A percentile compares a stretch with the other conserved stretches of the same genome.
These are phyloP conservation scores for Daldinia bambusicola DNA, from an alignment of 495 filamentous ascomycete genomes.

Conservation along the genomic window DNA sequence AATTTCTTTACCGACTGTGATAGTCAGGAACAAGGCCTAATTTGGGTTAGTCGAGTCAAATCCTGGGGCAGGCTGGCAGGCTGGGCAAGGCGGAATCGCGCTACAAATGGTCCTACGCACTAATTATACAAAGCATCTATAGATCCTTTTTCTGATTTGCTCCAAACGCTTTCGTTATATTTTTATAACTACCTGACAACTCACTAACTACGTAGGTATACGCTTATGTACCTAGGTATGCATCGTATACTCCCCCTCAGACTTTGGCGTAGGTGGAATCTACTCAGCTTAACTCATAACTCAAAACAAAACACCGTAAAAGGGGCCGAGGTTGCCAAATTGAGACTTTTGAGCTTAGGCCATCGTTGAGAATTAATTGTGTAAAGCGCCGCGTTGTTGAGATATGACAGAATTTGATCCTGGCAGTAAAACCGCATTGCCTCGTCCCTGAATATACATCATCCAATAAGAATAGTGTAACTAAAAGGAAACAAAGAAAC, in stretches of 20 bases:
- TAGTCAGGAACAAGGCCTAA: conserved; percentile 6
- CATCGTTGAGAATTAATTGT: not conserved
- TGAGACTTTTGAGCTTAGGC: not conserved
- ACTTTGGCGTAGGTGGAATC: not conserved
- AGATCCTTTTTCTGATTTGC: not conserved
- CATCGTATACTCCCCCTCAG: not conserved
- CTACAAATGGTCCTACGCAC: not conserved
- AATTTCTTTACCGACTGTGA: not conserved
- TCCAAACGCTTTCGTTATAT: not conserved
- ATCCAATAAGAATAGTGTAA: not conserved
- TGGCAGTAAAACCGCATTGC: not conserved
- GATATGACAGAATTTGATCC: not conserved
- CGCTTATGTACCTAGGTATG: not conserved
- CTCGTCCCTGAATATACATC: not conserved
- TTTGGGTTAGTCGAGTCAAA: not conserved
- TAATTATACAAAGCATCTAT: not conserved
- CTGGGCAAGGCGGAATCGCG: not conserved
- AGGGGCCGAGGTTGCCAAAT: not conserved
- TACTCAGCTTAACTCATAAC: not conserved
- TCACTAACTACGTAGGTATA: not conserved
- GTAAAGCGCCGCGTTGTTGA: not conserved
- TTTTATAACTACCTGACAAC: not conserved
- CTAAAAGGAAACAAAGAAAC: too few relatives aligned
- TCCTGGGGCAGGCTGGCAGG: not conserved
- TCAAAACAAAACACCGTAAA: not conserved